phyloP scores from a whole-genome alignment of 768 basidiomycete species.

The Boletus fagicola region DNA sequence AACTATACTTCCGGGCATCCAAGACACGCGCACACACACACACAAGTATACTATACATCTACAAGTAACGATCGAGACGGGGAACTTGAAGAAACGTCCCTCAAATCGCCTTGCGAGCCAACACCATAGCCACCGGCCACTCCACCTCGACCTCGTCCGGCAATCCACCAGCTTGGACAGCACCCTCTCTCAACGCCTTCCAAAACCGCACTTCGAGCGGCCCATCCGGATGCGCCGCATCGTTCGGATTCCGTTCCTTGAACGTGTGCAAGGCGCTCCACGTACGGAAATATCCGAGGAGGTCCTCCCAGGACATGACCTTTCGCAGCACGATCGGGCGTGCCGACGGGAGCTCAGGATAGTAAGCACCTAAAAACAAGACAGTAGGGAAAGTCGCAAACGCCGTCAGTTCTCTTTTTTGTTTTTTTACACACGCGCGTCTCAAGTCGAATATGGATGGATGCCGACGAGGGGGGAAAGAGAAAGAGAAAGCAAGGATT shows the following conservation, averaged over 20 bases:
- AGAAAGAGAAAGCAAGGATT: background rate
- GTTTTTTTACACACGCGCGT: too few species aligned
- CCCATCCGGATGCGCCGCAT: conserved; percentile 47
- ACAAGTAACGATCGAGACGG: too few species aligned
- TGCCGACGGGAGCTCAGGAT: conserved; percentile 37
- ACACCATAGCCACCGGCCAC: conserved; percentile 38
- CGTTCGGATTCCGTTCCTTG: conserved; percentile 60
- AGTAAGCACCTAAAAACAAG: conserved; percentile 39
- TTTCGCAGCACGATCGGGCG: conserved; percentile 52
- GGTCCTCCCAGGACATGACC: conserved; percentile 60
- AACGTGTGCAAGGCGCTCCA: conserved; percentile 70
- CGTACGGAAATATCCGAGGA: conserved; percentile 68
- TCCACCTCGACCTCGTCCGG: conserved; percentile 37
- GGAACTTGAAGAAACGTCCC: too few species aligned
- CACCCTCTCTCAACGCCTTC: conserved; percentile 48
- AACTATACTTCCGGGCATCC: too few species aligned
- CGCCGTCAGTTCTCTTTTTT: background rate
- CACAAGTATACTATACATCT: too few species aligned
- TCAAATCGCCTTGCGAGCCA: conserved; percentile 13
- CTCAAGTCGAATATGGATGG: background rate
- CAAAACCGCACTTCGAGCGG: conserved; percentile 67
- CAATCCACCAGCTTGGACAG: conserved; percentile 22
- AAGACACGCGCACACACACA: too few species aligned
- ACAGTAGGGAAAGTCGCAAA: background rate
- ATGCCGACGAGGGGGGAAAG: too few species aligned